phyloP scores from a whole-genome alignment of 345 rosid genomes.

The Fremontodendron californicum region DNA sequence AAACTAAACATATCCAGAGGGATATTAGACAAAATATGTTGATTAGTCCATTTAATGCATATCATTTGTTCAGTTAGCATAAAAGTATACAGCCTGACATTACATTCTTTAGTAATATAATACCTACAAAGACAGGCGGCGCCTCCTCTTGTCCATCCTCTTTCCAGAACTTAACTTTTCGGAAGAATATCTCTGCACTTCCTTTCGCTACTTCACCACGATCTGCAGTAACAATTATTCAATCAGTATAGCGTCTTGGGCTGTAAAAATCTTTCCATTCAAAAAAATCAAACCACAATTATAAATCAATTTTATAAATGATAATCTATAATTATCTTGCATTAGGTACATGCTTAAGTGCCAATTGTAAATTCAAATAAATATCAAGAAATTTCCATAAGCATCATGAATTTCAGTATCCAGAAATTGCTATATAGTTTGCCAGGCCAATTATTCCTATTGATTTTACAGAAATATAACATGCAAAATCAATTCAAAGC shows the following conservation, averaged over 20 bases:
- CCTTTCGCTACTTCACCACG: conserved; percentile 91
- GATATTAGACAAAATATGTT: neutral
- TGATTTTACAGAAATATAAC: neutral
- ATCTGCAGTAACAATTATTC: conserved; percentile 38
- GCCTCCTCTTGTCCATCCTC: conserved; percentile 94
- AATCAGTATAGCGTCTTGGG: neutral
- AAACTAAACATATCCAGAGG: neutral
- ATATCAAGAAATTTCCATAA: neutral
- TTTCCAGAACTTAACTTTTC: conserved; percentile 98
- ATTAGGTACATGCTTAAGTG: neutral
- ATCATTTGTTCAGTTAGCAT: neutral
- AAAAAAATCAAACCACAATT: neutral
- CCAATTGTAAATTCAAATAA: neutral
- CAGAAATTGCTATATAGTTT: neutral
- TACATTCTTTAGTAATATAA: conserved; percentile 31
- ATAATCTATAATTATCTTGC: neutral
- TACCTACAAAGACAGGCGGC: conserved; percentile 99
- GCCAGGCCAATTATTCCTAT: neutral
- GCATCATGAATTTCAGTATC: neutral
- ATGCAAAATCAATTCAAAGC: neutral
- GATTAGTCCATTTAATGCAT: conserved; percentile 5
- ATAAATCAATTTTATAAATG: neutral
- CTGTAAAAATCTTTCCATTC: neutral
- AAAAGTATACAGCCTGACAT: conserved; percentile 1
- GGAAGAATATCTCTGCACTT: conserved; percentile 89